These are phyloP conservation scores for Schwanniomyces vanrijiae DNA, from an alignment of 805 yeast species.

Conservation along the genomic window DNA sequence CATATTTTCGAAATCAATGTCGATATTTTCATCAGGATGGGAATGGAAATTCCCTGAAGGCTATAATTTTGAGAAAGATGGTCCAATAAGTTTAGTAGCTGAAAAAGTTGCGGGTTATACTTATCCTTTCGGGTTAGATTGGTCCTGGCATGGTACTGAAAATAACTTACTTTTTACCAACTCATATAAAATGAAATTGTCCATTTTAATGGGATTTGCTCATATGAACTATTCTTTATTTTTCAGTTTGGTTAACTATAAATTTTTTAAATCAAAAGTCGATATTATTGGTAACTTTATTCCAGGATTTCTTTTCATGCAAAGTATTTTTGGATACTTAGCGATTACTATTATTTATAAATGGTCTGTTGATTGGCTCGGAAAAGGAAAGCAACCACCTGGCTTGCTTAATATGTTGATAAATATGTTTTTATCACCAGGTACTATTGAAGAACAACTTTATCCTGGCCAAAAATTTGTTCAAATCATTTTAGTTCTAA, in stretches of 20 bases:
- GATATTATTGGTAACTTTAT: slow-evolving; percentile 72
- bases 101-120: slow-evolving; percentile 42
- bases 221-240: slow-evolving; percentile 74
- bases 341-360: slow-evolving; percentile 67
- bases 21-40: slow-evolving; percentile 71
- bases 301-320: slow-evolving; percentile 76
- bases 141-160: slow-evolving; percentile 81
- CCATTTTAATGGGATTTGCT: slow-evolving; percentile 71
- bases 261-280: slow-evolving; percentile 55
- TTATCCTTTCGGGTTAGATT: slow-evolving; percentile 66
- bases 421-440: slow-evolving; percentile 75
- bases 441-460: slow-evolving; percentile 61
- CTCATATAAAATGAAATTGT: slow-evolving; percentile 75
- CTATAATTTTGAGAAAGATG: slow-evolving; percentile 26
- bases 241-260: slow-evolving; percentile 65
- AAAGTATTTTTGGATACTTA: slow-evolving; percentile 71
- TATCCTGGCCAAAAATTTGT: slow-evolving; percentile 65
- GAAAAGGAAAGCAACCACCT: slow-evolving; percentile 63
- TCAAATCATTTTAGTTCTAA: slow-evolving; percentile 54
- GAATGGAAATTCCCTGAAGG: slow-evolving; percentile 58
- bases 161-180: slow-evolving; percentile 67
- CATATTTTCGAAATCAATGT: slow-evolving; percentile 67
- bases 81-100: slow-evolving; percentile 45
- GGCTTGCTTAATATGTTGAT: slow-evolving; percentile 73
- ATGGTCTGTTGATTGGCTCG: slow-evolving; percentile 74